phyloP scores from a whole-genome alignment of 495 filamentous ascomycete species.

The Chaetomium tenue region DNA sequence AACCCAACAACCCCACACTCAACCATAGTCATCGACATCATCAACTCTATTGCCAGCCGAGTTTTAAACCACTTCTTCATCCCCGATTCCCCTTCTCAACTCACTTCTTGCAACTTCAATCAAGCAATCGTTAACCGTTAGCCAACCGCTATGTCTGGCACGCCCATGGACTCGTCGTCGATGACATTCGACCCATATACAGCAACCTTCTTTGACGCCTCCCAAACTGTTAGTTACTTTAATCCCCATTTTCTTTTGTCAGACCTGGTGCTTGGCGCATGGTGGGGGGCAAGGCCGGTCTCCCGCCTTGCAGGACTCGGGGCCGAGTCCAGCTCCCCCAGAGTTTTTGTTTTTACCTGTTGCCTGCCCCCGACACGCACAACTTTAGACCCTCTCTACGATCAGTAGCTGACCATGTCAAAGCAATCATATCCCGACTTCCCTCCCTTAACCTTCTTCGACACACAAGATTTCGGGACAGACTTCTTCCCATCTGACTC shows the following conservation, averaged over 20 bases:
- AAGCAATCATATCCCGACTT: slow-evolving; percentile 30
- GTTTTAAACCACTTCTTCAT: too few species aligned
- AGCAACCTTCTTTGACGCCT: slow-evolving; percentile 25
- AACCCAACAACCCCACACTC: not conserved
- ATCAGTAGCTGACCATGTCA: slow-evolving; percentile 15
- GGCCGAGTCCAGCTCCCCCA: too few species aligned
- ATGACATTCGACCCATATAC: slow-evolving; percentile 32
- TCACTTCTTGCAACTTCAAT: too few species aligned
- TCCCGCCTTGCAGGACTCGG: not conserved
- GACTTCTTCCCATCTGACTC: slow-evolving; percentile 39
- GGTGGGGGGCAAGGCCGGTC: not conserved
- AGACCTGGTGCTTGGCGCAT: too few species aligned
- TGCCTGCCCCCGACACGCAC: not conserved
- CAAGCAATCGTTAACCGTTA: too few species aligned
- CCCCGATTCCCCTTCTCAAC: too few species aligned
- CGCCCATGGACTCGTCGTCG: slow-evolving; percentile 21
- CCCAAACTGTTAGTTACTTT: slow-evolving; percentile 32
- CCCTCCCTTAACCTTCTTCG: slow-evolving; percentile 31
- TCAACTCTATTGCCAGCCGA: not conserved
- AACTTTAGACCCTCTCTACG: not conserved
- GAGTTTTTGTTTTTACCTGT: too few species aligned
- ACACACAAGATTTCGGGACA: slow-evolving; percentile 30
- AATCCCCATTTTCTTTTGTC: not conserved
- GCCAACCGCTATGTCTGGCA: slow-evolving; percentile 21
- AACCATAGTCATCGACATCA: not conserved